These are phyloP conservation scores for Plantago lanceolata DNA, from an alignment of 305 asterid genomes.

Conservation along the genomic window DNA sequence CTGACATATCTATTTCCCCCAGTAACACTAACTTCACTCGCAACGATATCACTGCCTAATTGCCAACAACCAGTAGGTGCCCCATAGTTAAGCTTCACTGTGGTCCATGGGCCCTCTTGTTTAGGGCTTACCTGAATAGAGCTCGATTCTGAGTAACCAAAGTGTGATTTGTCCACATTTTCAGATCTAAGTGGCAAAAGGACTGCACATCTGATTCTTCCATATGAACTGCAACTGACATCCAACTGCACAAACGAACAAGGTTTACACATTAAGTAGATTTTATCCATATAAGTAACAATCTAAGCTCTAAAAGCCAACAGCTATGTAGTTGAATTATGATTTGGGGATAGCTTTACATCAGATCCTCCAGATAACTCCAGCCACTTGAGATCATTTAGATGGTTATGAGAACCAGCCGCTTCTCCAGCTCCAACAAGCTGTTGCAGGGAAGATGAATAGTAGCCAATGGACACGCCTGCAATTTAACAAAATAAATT, in stretches of 20 bases:
- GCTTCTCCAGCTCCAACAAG: conserved; percentile 40
- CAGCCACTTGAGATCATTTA: conserved; percentile 52
- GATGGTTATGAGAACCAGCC: conserved; percentile 29
- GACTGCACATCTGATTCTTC: conserved; percentile 69
- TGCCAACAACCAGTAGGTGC: conserved; percentile 94
- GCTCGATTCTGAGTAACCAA: conserved; percentile 47
- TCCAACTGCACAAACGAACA: conserved; percentile 42
- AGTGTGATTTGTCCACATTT: conserved; percentile 33
- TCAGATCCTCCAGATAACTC: conserved; percentile 55
- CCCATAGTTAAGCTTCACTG: conserved; percentile 77
- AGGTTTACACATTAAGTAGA: conserved; percentile 12
- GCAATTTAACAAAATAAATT: conserved; percentile 20
- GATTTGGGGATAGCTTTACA: conserved; percentile 41
- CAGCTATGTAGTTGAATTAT: conserved; percentile 6
- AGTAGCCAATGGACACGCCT: conserved; percentile 70
- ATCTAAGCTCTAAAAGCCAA: conserved; percentile 4
- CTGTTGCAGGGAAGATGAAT: conserved; percentile 54
- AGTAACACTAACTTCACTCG: conserved; percentile 79
- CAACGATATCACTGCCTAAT: conserved; percentile 72
- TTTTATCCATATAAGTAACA: conserved; percentile 4
- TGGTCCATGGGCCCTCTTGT: conserved; percentile 89
- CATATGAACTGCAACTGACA: conserved; percentile 28
- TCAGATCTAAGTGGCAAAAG: conserved; percentile 45
- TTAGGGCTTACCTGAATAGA: conserved; percentile 82
- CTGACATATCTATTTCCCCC: conserved; percentile 72